Evolutionary conservation across 768 basidiomycete genomes (phyloP).

Genomic region (Tricholoma saponaceum): DNA sequence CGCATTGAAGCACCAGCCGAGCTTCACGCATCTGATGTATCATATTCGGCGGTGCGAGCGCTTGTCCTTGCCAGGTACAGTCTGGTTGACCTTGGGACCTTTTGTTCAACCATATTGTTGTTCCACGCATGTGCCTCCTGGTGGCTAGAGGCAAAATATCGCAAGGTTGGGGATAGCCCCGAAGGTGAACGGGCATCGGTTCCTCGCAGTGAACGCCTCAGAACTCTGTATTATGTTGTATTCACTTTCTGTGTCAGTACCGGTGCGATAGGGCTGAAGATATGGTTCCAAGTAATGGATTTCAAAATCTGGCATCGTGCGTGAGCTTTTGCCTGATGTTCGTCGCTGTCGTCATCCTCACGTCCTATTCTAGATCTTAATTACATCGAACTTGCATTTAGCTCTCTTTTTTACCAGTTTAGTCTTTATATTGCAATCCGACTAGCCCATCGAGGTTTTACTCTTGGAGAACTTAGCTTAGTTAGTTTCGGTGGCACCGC

Average conservation of each 20-base stretch:
- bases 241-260: conserved; percentile 57
- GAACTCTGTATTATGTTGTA: conserved; percentile 59
- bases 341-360: background rate
- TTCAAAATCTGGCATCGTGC: conserved; percentile 70
- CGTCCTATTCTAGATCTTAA: conserved; percentile 56
- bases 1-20: conserved; percentile 69
- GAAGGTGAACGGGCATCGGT: conserved; percentile 76
- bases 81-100: conserved; percentile 73
- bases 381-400: conserved; percentile 67
- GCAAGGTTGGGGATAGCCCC: conserved; percentile 31
- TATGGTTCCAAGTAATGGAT: conserved; percentile 35
- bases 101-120: conserved; percentile 77
- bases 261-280: conserved; percentile 45
- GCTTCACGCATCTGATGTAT: conserved; percentile 38
- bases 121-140: conserved; percentile 78
- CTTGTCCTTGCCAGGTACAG: conserved; percentile 68
- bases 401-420: conserved; percentile 85
- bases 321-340: conserved; percentile 18
- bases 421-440: conserved; percentile 86
- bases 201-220: conserved; percentile 64
- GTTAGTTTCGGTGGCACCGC: conserved; percentile 88
- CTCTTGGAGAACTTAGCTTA: conserved; percentile 87
- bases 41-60: conserved; percentile 45
- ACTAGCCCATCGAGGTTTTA: conserved; percentile 91
- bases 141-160: conserved; percentile 59